Conservation (phyloP, 805 yeast species). For the Nakazawaea populi region DNA sequence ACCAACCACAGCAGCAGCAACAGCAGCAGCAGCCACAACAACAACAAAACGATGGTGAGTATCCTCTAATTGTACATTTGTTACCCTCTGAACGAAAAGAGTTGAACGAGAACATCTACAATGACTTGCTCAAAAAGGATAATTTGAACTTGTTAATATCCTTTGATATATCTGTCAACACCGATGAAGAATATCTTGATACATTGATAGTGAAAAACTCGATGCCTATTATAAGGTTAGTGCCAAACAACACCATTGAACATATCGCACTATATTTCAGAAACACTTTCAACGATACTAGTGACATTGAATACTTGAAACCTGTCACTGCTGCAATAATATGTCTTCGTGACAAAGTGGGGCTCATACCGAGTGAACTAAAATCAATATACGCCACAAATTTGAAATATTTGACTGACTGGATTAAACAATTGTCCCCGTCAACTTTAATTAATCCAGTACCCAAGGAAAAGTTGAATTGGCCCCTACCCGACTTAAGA, state of each 20-base stretch:
- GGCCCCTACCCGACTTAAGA: conserved; percentile 80
- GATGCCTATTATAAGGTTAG: conserved; percentile 51
- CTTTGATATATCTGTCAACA: conserved; percentile 25
- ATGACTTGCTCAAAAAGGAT: conserved; percentile 1
- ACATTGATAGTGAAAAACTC: conserved; percentile 9
- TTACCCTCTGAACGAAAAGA: conserved; percentile 30
- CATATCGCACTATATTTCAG: conserved; percentile 60
- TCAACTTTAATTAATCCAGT: conserved; percentile 6
- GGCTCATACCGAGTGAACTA: conserved; percentile 73
- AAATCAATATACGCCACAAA: conserved; percentile 69
- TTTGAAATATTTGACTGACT: conserved; percentile 53
- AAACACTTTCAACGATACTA: conserved; percentile 22
- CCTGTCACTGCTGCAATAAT: conserved; percentile 78
- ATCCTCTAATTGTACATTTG: conserved; percentile 30
- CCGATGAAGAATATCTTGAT: conserved; percentile 12
- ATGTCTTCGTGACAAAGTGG: conserved; percentile 75
- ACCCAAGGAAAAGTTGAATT: conserved; percentile 27
- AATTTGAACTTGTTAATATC: conserved; percentile 22
- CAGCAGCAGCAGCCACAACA: conserved; percentile 12
- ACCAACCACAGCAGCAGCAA: conserved; percentile 15
- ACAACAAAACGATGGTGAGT: conserved; percentile 12
- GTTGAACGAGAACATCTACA: conserved; percentile 13
- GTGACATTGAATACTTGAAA: conserved; percentile 44
- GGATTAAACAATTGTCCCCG: conserved; percentile 41
- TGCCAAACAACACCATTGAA: conserved; percentile 78